Conservation (phyloP, 2,329 filamentous ascomycete species). For the Colletotrichum sp. region DNA sequence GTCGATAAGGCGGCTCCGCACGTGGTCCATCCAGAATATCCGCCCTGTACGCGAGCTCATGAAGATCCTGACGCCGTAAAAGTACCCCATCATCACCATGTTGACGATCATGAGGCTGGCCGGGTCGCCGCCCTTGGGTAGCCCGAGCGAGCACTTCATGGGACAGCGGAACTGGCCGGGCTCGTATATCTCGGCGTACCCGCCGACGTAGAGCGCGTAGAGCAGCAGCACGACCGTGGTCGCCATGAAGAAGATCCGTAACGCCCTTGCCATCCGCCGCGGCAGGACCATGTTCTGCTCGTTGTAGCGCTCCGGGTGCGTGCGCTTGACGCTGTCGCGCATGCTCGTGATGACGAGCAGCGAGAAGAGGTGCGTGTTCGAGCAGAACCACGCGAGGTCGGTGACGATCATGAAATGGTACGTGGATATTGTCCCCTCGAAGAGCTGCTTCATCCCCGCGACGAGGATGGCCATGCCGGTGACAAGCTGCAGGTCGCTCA, state of each 20-base stretch:
- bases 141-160: background rate
- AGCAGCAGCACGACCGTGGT: background rate
- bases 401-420: slow-evolving; percentile 29
- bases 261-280: background rate
- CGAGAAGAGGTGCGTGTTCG: slow-evolving; percentile 25
- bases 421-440: slow-evolving; percentile 21
- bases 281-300: background rate
- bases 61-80: background rate
- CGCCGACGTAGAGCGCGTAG: background rate
- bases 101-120: background rate
- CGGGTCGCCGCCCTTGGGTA: background rate
- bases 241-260: background rate
- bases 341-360: slow-evolving; percentile 17
- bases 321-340: slow-evolving; percentile 15
- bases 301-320: background rate
- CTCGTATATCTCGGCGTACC: background rate
- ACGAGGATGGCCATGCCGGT: slow-evolving; percentile 25
- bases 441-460: slow-evolving; percentile 19
- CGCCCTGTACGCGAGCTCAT: slow-evolving; percentile 6
- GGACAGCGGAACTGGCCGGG: background rate
- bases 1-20: background rate
- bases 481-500: slow-evolving; percentile 29
- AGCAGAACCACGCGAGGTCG: slow-evolving; percentile 29
- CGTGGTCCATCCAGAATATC: background rate
- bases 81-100: background rate